Conservation (phyloP, 345 rosid species). For the Eucalyptus sp. region DNA sequence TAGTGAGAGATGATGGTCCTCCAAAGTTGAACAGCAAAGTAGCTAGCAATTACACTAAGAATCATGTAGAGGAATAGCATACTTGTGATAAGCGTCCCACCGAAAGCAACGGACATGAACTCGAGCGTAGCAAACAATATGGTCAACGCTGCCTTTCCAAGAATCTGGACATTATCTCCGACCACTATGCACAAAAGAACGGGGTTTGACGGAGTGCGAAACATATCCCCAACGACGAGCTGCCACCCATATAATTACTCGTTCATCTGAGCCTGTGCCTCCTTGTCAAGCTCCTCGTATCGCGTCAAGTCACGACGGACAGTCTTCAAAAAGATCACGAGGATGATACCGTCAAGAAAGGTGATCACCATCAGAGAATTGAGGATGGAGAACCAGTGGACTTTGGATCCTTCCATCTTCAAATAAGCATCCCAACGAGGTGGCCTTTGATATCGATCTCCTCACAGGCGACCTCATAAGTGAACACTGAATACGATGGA, state of each 20-base stretch:
- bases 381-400: slow-evolving; percentile 81
- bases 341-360: slow-evolving; percentile 78
- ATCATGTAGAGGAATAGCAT: slow-evolving; percentile 13
- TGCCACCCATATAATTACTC: slow-evolving; percentile 65
- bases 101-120: slow-evolving; percentile 8
- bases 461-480: slow-evolving; percentile 65
- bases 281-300: slow-evolving; percentile 84
- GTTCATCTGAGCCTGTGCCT: slow-evolving; percentile 83
- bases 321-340: slow-evolving; percentile 78
- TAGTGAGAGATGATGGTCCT: slow-evolving; percentile 4
- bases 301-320: slow-evolving; percentile 69
- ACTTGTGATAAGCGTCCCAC: slow-evolving; percentile 7
- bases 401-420: slow-evolving; percentile 54
- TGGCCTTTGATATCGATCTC: slow-evolving; percentile 80
- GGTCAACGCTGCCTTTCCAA: slow-evolving; percentile 1
- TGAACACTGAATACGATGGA: slow-evolving; percentile 27
- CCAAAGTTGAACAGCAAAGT: slow-evolving; percentile 7
- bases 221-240: slow-evolving; percentile 10
- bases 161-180: slow-evolving; percentile 9
- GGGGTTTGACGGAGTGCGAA: slow-evolving; percentile 1
- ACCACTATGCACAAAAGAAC: slow-evolving; percentile 5
- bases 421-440: slow-evolving; percentile 62
- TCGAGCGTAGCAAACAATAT: slow-evolving; percentile 4
- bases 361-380: slow-evolving; percentile 62
- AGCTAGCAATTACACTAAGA: slow-evolving; percentile 1